phyloP scores from a whole-genome alignment of 2,329 filamentous ascomycete species.

The Amauroascus niger region DNA sequence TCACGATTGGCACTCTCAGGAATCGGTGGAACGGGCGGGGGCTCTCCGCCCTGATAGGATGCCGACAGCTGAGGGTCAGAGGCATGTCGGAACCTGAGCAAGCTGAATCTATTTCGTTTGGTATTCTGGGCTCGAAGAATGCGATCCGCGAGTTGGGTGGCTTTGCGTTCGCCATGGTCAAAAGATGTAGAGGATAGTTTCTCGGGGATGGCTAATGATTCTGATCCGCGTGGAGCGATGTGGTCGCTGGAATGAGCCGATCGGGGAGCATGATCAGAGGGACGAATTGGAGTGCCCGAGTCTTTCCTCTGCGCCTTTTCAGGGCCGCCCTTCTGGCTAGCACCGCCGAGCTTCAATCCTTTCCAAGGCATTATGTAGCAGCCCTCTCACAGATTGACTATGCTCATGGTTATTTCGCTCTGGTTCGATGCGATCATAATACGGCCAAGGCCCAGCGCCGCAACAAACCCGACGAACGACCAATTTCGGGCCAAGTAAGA shows the following conservation, averaged over 20 bases:
- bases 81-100: slow-evolving; percentile 81
- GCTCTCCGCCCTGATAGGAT: slow-evolving; percentile 57
- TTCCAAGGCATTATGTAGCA: slow-evolving; percentile 16
- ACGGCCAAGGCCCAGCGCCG: neutral
- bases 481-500: neutral
- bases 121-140: slow-evolving; percentile 8
- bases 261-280: slow-evolving; percentile 15
- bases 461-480: neutral
- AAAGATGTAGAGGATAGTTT: slow-evolving; percentile 1
- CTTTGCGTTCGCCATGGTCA: slow-evolving; percentile 4
- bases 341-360: slow-evolving; percentile 12
- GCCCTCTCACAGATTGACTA: slow-evolving; percentile 1
- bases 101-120: slow-evolving; percentile 45
- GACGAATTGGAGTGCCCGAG: slow-evolving; percentile 8
- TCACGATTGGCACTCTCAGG: slow-evolving; percentile 29
- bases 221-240: slow-evolving; percentile 7
- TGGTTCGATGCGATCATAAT: neutral
- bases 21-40: slow-evolving; percentile 33
- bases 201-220: slow-evolving; percentile 5
- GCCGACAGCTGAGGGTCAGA: slow-evolving; percentile 82
- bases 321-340: slow-evolving; percentile 1
- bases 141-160: neutral
- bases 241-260: slow-evolving; percentile 8
- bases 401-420: slow-evolving; percentile 11
- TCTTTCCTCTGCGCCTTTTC: neutral